Base-by-base conservation (phyloP, 2,329 filamentous ascomycete genomes). In the Teratosphaeria gauchensis region DNA sequence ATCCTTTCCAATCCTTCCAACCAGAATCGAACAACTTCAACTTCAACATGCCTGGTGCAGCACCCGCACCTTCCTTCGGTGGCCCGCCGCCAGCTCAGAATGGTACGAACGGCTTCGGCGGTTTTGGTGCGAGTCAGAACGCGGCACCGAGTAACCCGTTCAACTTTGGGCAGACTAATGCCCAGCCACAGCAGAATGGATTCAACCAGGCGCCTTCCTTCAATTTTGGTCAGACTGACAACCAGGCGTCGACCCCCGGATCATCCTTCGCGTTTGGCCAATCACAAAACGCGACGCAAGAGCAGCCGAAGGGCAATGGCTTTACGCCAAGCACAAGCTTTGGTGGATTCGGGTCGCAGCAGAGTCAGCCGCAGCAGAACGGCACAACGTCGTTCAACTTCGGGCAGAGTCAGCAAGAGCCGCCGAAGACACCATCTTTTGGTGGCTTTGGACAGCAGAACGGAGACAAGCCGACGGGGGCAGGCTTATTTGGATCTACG, bases 261-360 rank as follows among this genome's bases (percentile, higher is more conserved):
- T 42, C 57, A 28, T 61, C 63, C 8, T 63, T 63, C 60, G 59
- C 42, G 16, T 64, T 63, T 56, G 64, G 62, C 4, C 60, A 61
- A 31, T 54, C 61, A 28, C 58, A 55, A 30, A 58, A 53, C 28
- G 51, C 56, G 51, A 51, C 46, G 28, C 56, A 61, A 55, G 53
- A 59, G 51, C 58, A 58, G 33, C 58, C 60, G 30, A 59, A 57
- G 28, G 48, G 51, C 24, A 61, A 61, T 52, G 57, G 57, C 31
- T 59, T 59, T 51, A 32, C 35, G 19, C 24, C 56, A 19, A 59
- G 53, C 53, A 59, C 53, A 6, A 53, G 56, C n/a, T 58, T 62
- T 38, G 42, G 19, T 21, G 54, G 55, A 12, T 62, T 62, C 28
- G 53, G 58, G 8, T 52, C 56, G n/a, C 28, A 33, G 31, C 53